Evolutionary conservation across 2,329 filamentous ascomycete species (phyloP).

Genomic region (Lachnellula hyalina): DNA sequence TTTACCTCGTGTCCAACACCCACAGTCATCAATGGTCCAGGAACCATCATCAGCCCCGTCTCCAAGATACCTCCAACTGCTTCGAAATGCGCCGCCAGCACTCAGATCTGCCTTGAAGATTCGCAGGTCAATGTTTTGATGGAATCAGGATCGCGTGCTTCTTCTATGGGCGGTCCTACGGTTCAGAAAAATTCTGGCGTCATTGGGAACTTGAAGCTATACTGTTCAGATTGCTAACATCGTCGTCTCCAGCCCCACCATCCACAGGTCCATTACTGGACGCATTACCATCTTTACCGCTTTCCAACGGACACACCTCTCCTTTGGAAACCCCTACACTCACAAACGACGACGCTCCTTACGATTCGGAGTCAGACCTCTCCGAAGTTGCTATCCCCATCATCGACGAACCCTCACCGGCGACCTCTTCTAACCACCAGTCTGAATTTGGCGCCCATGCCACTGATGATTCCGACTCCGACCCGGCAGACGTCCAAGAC

Average conservation of each 20-base stretch:
- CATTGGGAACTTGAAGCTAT: slow-evolving; percentile 15
- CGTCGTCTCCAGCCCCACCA: slow-evolving; percentile 48
- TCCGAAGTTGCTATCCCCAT: slow-evolving; percentile 63
- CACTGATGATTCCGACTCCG: slow-evolving; percentile 28
- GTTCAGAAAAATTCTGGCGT: slow-evolving; percentile 17
- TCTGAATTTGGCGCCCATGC: slow-evolving; percentile 29
- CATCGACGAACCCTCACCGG: slow-evolving; percentile 44
- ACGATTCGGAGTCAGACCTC: slow-evolving; percentile 68
- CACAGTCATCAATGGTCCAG: slow-evolving; percentile 20
- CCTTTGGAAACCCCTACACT: slow-evolving; percentile 43
- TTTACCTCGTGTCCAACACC: slow-evolving; percentile 8
- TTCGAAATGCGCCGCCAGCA: slow-evolving; percentile 28
- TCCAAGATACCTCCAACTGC: slow-evolving; percentile 16
- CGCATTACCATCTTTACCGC: slow-evolving; percentile 57
- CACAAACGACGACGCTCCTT: slow-evolving; percentile 37
- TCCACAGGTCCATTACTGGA: slow-evolving; percentile 56
- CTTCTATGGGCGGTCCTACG: slow-evolving; percentile 17
- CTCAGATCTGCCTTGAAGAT: slow-evolving; percentile 11
- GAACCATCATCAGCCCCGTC: slow-evolving; percentile 26
- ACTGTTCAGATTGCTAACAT: slow-evolving; percentile 38
- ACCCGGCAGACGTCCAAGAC: slow-evolving; percentile 38
- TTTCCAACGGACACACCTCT: slow-evolving; percentile 62
- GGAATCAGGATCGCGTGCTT: slow-evolving; percentile 20
- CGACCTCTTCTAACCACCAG: slow-evolving; percentile 37
- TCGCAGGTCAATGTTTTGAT: slow-evolving; percentile 10